Evolutionary conservation across 441 rosid species (phyloP), one percentile per base, ranked within the genome.

Genomic region (Pelargonium exstipulatum): DNA sequence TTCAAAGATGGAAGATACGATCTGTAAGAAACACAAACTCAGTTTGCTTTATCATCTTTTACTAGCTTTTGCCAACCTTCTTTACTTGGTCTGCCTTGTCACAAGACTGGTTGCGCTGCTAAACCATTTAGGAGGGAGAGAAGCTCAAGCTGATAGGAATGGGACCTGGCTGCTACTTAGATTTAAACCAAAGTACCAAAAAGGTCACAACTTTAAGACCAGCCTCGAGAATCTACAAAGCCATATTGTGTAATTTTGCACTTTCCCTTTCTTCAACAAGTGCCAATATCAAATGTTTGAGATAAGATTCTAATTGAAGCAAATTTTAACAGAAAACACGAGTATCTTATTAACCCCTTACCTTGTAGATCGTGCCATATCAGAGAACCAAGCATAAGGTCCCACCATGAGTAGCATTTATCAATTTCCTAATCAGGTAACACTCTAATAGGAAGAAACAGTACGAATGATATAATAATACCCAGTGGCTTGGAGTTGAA

Each of bases 181-280:
- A 22, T 71, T 65, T 61, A 69, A 71, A 76, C 68, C 48, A 61
- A 78, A 72, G 71, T 62, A 57, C 70, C 7, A 35, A 74, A 80
- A 77, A 77, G 77, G 62, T 53, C 53, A 16, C 63, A 46, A 70
- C 84, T 74, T 74, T 74, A 82, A 77, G 77, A 79, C 81, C 84
- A 76, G 73, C 66, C 78, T 82, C 73, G 68, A 79, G 78, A 82
- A 76, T 77, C 76, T 64, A 77, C 69, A 70, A 76, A 82, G 75
- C 74, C 74, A 9, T 60, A 12, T 49, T 46, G 55, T 43, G 69
- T 29, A 42, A 20, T 42, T 40, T 58, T 74, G 66, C 43, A n/a
- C 68, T 60, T 69, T 20, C 53, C 5, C 29, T 64, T 49, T 35
- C 53, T 26, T 40, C 68, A 57, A 57, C 22, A 18, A 17, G 26